Conservation (phyloP, 78 protist species). For the Dictyostelium brefeldianum region DNA sequence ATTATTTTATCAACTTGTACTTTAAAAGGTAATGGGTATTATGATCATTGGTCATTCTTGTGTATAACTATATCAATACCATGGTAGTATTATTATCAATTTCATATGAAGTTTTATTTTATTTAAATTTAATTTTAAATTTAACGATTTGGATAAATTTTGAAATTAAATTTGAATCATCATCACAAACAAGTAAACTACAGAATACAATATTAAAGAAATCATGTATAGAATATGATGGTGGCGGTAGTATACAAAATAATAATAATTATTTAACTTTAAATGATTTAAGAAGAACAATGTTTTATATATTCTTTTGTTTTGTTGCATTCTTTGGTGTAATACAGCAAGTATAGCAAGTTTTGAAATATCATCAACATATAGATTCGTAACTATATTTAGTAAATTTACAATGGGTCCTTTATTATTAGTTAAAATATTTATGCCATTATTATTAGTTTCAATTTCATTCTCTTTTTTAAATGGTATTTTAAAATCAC, state of each 20-base stretch:
- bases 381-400: conserved; percentile 85
- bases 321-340: conserved; percentile 91
- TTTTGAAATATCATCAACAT: conserved; percentile 86
- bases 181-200: neutral
- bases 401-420: conserved; percentile 88
- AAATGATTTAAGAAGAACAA: conserved; percentile 80
- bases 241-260: neutral
- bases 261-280: conserved; percentile 9
- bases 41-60: conserved; percentile 45
- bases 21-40: conserved; percentile 21
- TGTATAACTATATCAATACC: conserved; percentile 50
- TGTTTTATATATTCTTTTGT: conserved; percentile 85
- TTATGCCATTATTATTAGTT: conserved; percentile 86
- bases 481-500: conserved; percentile 28
- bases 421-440: conserved; percentile 82
- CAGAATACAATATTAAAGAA: neutral
- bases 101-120: conserved; percentile 62
- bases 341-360: conserved; percentile 93
- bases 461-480: conserved; percentile 63
- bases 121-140: neutral
- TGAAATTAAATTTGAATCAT: conserved; percentile 10
- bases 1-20: neutral
- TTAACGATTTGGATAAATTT: conserved; percentile 73
- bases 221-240: neutral
- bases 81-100: conserved; percentile 60